Evolutionary conservation across 176 grass and related monocot species (phyloP), one percentile per base, ranked within the genome.

Genomic region (Hsuehochloa calcarea): DNA sequence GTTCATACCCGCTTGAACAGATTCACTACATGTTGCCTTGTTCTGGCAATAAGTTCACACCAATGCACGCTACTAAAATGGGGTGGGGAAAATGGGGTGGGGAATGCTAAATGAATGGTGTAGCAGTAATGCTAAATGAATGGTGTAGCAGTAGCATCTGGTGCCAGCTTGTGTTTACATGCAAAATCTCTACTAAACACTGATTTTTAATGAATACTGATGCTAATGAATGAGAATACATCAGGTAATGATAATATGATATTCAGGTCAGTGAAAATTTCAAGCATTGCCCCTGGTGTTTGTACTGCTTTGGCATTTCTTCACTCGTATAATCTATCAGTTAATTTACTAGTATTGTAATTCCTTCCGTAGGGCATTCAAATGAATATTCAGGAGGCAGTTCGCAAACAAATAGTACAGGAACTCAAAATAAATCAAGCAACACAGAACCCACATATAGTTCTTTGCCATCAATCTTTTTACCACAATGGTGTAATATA

Each of bases 401-500:
- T 95, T 77, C 91, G 96, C 56, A 95, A 90, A 85, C 96, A 95
- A 89, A 98, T 98, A 81, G 96, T 98, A 59, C 96, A 98, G 85
- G 93, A 98, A 75, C 96, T 98, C 37, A 98, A 98, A 95, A 98
- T 98, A 90, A 98, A 98, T 87, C 86, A 90, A 88, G 96, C 89
- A 80, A 82, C 93, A 65, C 88, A 89, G 91, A 90, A 78, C 64
- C 85, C 96, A 5, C 85, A 93, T 82, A 84, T 95, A 54, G 96
- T 98, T 81, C 81, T 91, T 80, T 98, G 96, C 46, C 92, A 95
- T 72, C 93, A 98, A 85, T 93, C 93, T 56, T 98, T 98, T 80
- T 98, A 98, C 80, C 96, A 98, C 77, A 98, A 98, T 75, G 96
- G 96, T 70, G 93, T 98, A 50, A 98, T 98, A 90, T 98, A 92